phyloP scores from a whole-genome alignment of 2,329 filamentous ascomycete genomes.

The Exophiala calicioides region DNA sequence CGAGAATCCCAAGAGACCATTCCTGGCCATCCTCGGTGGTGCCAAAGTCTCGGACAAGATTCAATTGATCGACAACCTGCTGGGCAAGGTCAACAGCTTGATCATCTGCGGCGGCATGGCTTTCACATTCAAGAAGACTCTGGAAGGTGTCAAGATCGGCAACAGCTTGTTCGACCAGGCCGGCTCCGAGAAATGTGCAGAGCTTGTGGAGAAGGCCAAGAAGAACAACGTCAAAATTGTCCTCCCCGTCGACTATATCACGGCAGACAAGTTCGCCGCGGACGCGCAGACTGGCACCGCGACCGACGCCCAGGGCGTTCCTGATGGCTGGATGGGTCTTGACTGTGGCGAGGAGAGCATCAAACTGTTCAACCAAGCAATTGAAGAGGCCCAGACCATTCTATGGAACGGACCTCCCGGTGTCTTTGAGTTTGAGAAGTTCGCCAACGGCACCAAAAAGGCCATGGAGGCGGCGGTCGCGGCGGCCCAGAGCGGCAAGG shows the following conservation, averaged over 20 bases:
- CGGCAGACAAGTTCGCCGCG: constrained; percentile 88
- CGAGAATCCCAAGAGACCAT: constrained; percentile 87
- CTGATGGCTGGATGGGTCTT: constrained; percentile 96
- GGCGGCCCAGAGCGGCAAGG: constrained; percentile 80
- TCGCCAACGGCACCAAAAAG: constrained; percentile 87
- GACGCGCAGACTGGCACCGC: constrained; percentile 80
- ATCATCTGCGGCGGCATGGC: constrained; percentile 98
- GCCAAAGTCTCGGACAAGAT: constrained; percentile 99
- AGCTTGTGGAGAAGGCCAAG: constrained; percentile 93
- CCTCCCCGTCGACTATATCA: constrained; percentile 92
- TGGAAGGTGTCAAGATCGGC: constrained; percentile 86
- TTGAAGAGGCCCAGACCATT: constrained; percentile 87
- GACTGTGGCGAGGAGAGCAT: constrained; percentile 90
- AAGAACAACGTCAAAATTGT: constrained; percentile 94
- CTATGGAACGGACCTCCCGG: constrained; percentile 98
- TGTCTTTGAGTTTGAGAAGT: constrained; percentile 96
- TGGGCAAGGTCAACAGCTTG: constrained; percentile 95
- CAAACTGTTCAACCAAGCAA: constrained; percentile 83
- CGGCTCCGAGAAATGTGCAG: constrained; percentile 84
- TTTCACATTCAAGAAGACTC: constrained; percentile 99
- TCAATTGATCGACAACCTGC: constrained; percentile 97
- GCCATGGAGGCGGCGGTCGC: constrained; percentile 86
- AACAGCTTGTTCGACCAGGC: constrained; percentile 90
- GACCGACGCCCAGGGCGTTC: constrained; percentile 84
- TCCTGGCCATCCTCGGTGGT: constrained; percentile 97